Evolutionary conservation across 1,139 yeast species (phyloP), one percentile per base, ranked within the genome.

Genomic region (Geotrichum siamense): DNA sequence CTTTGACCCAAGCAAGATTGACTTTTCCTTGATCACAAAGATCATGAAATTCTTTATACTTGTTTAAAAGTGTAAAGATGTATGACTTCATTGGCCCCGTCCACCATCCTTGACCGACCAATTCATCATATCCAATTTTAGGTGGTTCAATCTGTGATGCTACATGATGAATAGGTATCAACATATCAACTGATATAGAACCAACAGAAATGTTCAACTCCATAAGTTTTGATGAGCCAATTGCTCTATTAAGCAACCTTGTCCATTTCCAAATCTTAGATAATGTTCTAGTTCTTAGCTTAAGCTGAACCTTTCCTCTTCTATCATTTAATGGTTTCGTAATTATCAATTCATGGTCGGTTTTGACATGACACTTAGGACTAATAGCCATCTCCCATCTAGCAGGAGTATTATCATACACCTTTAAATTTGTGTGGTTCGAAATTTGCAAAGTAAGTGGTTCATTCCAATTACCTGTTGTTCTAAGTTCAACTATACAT

Each of bases 381-480:
- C 34, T 21, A 15, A 30, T 30, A 16, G 21, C 34, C 19, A 30
- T 13, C 17, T 30, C 34, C 34, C 34, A 30, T 30, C 21, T 30
- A 4, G 34, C 21, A 13, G 34, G 34, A 6, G 3, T 17, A 16
- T n/a, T 12, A 30, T 30, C 34, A 16, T 30, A 16, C 4, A 30
- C 21, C 16, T 30, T 30, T 6, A 30, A 10, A n/a, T 30, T 30
- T 10, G 21, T 16, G 8, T 17, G 19, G 21, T 17, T 30, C 4
- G 34, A 8, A 9, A 30, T 16, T 21, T 30, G 34, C 9, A 30
- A 5, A 5, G 34, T 30, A 9, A 30, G 12, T 17, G 34, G 34
- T 16, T 30, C 34, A 17, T 30, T 21, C 34, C 34, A 30, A 9
- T 17, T 30, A 12, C 34, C 34, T 16, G 34, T 30, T 5, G 34